A percentile compares a stretch with the other conserved stretches of the same genome.
Conservation (phyloP, 2,329 filamentous ascomycete genomes). For the Neonectria hederae region DNA sequence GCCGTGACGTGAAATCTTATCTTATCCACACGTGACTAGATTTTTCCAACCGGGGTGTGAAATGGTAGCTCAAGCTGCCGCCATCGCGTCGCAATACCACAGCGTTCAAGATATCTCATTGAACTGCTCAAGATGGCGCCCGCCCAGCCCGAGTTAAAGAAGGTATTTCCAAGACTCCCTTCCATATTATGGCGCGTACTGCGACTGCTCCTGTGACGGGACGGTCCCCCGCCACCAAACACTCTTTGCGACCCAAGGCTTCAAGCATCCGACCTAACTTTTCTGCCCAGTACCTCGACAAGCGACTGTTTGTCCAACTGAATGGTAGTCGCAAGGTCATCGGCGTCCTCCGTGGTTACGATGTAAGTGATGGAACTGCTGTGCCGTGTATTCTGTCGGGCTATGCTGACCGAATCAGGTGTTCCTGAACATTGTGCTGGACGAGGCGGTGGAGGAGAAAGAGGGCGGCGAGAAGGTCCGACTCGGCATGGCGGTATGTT, state of each 20-base stretch:
- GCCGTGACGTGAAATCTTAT: constrained; percentile 46
- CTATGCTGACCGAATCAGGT: constrained; percentile 66
- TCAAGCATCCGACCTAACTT: constrained; percentile 40
- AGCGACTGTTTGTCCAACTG: constrained; percentile 95
- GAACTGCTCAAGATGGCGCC: constrained; percentile 81
- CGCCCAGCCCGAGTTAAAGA: constrained; percentile 98
- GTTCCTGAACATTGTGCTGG: constrained; percentile 97
- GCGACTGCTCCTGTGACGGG: neutral
- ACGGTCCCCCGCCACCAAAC: neutral
- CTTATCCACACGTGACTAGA: constrained; percentile 61
- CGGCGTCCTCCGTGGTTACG: constrained; percentile 92
- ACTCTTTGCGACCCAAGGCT: constrained; percentile 9
- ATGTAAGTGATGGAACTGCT: constrained; percentile 68
- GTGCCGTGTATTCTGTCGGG: too few species aligned
- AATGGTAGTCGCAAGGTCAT: constrained; percentile 98
- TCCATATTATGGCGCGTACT: neutral
- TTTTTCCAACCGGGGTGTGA: constrained; percentile 40
- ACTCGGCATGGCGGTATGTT: constrained; percentile 89
- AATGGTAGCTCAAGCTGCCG: constrained; percentile 37
- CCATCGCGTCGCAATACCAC: constrained; percentile 42
- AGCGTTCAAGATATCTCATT: constrained; percentile 35
- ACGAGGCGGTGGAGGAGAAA: constrained; percentile 96
- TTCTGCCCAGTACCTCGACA: constrained; percentile 88
- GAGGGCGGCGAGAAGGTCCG: constrained; percentile 87
- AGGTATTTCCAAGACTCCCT: constrained; percentile 66